Evolutionary conservation across 1,284 basidiomycete species (phyloP).

Genomic region (Exobasidium cylindrosporum): DNA sequence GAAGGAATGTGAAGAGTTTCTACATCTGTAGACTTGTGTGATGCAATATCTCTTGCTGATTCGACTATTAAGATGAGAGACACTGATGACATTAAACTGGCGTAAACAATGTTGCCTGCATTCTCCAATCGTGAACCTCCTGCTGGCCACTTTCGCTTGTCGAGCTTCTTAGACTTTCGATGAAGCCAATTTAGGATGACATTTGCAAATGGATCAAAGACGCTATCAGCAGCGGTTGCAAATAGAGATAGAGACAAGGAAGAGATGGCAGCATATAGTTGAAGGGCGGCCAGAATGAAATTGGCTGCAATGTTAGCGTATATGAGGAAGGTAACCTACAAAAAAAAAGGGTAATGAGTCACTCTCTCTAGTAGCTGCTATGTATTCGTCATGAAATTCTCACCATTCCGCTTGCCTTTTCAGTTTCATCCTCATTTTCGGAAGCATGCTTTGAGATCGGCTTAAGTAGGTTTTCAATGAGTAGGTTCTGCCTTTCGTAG

Average conservation of each 20-base stretch:
- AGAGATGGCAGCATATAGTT: conserved; percentile 74
- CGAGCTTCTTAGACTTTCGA: conserved; percentile 69
- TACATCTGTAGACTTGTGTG: conserved; percentile 62
- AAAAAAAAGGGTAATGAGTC: conserved; percentile 59
- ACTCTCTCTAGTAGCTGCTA: not conserved
- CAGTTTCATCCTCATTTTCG: conserved; percentile 63
- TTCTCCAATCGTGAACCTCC: conserved; percentile 79
- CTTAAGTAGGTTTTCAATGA: conserved; percentile 79
- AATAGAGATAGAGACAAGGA: conserved; percentile 81
- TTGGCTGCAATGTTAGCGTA: conserved; percentile 76
- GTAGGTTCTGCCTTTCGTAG: conserved; percentile 80
- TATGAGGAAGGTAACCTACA: conserved; percentile 84
- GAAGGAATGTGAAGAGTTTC: conserved; percentile 76
- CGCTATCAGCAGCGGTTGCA: conserved; percentile 81
- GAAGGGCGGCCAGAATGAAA: conserved; percentile 59
- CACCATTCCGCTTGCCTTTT: conserved; percentile 1
- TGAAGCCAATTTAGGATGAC: conserved; percentile 79
- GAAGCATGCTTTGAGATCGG: conserved; percentile 79
- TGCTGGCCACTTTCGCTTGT: conserved; percentile 82
- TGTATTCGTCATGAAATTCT: not conserved
- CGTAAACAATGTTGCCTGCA: conserved; percentile 68
- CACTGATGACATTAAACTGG: conserved; percentile 73
- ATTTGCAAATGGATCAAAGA: conserved; percentile 87
- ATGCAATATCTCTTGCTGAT: conserved; percentile 69
- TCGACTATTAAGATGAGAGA: conserved; percentile 83